Conservation (phyloP, 2,329 filamentous ascomycete species). For the Sporothrix pallida region DNA sequence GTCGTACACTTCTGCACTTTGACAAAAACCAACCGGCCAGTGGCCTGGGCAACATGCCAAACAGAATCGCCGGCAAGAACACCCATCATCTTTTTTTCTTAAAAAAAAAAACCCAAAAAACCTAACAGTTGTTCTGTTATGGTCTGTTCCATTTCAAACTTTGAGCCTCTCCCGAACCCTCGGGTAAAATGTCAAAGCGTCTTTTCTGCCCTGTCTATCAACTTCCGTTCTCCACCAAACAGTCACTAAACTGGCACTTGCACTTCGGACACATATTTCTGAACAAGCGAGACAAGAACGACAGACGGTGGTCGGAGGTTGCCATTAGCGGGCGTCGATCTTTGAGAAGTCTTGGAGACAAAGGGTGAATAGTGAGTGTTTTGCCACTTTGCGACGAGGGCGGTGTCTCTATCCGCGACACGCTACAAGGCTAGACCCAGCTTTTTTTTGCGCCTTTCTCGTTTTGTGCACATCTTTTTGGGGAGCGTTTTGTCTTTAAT, state of each 20-base stretch:
- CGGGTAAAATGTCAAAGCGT: conserved; percentile 25
- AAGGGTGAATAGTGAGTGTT: background rate
- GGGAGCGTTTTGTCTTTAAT: background rate
- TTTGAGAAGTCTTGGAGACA: background rate
- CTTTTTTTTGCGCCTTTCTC: background rate
- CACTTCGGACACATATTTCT: background rate
- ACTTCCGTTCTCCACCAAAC: conserved; percentile 4
- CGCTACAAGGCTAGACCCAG: background rate
- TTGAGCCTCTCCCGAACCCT: background rate
- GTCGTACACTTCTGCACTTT: background rate
- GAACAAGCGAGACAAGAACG: background rate
- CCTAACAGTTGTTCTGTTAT: no score
- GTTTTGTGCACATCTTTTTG: background rate
- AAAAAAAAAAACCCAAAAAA: no score
- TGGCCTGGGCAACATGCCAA: background rate
- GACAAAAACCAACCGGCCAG: background rate
- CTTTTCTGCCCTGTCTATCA: background rate
- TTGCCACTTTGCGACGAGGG: conserved; percentile 11
- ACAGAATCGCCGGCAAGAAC: background rate
- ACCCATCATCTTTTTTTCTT: no score
- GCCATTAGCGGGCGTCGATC: conserved; percentile 16
- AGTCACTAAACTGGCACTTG: background rate
- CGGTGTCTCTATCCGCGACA: conserved; percentile 17
- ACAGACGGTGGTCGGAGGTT: background rate
- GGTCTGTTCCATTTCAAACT: background rate